Evolutionary conservation across 2,329 filamentous ascomycete species (phyloP), one percentile per base, ranked within the genome.

Genomic region (Fusarium torulosum): DNA sequence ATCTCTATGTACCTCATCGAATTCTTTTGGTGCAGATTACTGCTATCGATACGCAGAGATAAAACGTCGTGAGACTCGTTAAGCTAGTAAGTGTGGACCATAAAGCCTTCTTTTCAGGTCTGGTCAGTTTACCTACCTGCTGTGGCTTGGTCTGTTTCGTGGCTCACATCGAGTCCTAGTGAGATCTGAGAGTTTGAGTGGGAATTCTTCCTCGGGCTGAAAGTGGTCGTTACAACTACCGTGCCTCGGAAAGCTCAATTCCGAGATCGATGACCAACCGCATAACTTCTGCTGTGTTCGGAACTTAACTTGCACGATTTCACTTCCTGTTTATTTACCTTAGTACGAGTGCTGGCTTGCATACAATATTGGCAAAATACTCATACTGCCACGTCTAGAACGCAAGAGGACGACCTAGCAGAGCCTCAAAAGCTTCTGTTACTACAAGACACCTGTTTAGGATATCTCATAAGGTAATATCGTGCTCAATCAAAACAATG

Each of bases 221-320:
- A 35, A 47, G 21, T 56, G 49, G 25, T 37, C 43, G 31, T 21
- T n/a, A 56, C 29, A 63, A 49, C 31, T 63, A 40, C 58, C 50
- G 43, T 38, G 20, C 57, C 50, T 47, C 50, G 42, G 59, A 46
- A n/a, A 23, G 17, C 19, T 44, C 43, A 7, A n/a, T 38, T 54
- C 33, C 31, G 37, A 37, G 37, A 13, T 25, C 31, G 35, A n/a
- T 10, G 35, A n/a, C 19, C 35, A n/a, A 37, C 8, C 3, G 17
- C 35, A n/a, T 37, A 14, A 37, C 7, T 10, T 37, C n/a, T 37
- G 15, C 7, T 37, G 15, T 37, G 33, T 17, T 17, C 17, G 33
- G 7, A 37, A 17, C 33, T n/a, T 7, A 37, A 37, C 33, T 17
- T 17, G 17, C 33, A 37, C 7, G 17, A 17, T 37, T 7, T 37